A percentile compares a stretch with the other conserved stretches of the same genome.
Evolutionary conservation across 2,329 filamentous ascomycete species (phyloP).

Genomic region (Xylaria sp.): DNA sequence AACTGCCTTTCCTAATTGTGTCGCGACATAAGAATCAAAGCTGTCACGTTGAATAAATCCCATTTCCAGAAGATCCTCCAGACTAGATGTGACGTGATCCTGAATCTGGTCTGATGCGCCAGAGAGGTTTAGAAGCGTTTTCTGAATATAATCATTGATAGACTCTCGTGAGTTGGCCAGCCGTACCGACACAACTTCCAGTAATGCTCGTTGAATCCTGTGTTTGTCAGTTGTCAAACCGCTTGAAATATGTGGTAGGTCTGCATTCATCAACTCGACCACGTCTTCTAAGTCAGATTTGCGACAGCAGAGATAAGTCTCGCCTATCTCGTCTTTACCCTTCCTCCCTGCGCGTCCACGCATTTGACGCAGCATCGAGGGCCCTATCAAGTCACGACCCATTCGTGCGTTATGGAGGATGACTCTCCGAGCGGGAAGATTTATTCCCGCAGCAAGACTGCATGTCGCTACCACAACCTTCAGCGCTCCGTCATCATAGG

Average conservation of each 20-base stretch:
- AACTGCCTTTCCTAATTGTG: slow-evolving; percentile 74
- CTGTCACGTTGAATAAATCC: slow-evolving; percentile 64
- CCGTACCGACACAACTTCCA: slow-evolving; percentile 76
- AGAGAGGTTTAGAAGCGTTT: slow-evolving; percentile 72
- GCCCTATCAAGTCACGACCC: slow-evolving; percentile 80
- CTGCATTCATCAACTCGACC: slow-evolving; percentile 75
- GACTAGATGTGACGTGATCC: slow-evolving; percentile 65
- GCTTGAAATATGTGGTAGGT: slow-evolving; percentile 75
- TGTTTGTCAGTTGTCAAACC: slow-evolving; percentile 74
- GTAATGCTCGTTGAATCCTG: slow-evolving; percentile 75
- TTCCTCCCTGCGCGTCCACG: slow-evolving; percentile 80
- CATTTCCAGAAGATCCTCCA: slow-evolving; percentile 66
- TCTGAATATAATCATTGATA: slow-evolving; percentile 74
- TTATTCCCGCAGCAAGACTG: slow-evolving; percentile 84
- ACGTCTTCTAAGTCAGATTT: slow-evolving; percentile 75
- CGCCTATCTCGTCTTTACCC: slow-evolving; percentile 80
- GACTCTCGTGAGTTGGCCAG: slow-evolving; percentile 73
- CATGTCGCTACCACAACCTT: slow-evolving; percentile 81
- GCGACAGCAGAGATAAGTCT: slow-evolving; percentile 80
- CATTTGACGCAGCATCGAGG: slow-evolving; percentile 84
- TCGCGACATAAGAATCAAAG: slow-evolving; percentile 66
- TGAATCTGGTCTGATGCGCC: slow-evolving; percentile 61
- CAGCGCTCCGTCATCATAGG: slow-evolving; percentile 74
- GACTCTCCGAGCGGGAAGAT: slow-evolving; percentile 75
- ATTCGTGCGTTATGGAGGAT: slow-evolving; percentile 80